Evolutionary conservation across 2,329 filamentous ascomycete genomes (phyloP).

Genomic region (Hypocreales sp.): DNA sequence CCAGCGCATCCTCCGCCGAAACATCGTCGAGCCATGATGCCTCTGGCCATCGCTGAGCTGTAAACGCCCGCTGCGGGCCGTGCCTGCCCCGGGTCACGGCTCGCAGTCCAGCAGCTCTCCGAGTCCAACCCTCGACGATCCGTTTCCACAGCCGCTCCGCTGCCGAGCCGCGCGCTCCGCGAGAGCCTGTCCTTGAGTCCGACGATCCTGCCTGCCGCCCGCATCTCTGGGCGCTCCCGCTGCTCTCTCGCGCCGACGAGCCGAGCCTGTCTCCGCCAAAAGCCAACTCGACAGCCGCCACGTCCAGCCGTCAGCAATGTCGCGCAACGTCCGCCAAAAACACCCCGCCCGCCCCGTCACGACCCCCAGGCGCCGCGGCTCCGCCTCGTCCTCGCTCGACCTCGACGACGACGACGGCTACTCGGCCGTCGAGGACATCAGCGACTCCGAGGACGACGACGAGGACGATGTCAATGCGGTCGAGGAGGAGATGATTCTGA

Average conservation of each 20-base stretch:
- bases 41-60: slow-evolving; percentile 76
- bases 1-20: slow-evolving; percentile 29
- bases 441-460: slow-evolving; percentile 62
- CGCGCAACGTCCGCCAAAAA: slow-evolving; percentile 37
- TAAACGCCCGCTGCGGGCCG: slow-evolving; percentile 74
- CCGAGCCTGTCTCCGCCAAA: no score
- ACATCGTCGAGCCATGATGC: slow-evolving; percentile 58
- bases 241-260: no score
- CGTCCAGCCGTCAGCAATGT: slow-evolving; percentile 28
- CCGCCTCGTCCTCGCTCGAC: slow-evolving; percentile 36
- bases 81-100: slow-evolving; percentile 31
- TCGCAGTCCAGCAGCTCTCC: slow-evolving; percentile 79
- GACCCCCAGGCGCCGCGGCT: slow-evolving; percentile 29
- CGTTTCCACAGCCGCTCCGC: slow-evolving; percentile 44
- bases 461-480: slow-evolving; percentile 62
- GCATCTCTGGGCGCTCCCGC: slow-evolving; percentile 9
- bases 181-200: slow-evolving; percentile 24
- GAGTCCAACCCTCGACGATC: slow-evolving; percentile 52
- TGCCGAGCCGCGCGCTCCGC: slow-evolving; percentile 19
- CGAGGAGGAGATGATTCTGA: slow-evolving; percentile 62
- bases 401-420: slow-evolving; percentile 60
- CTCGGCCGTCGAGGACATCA: slow-evolving; percentile 64
- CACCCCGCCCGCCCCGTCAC: slow-evolving; percentile 26
- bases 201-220: slow-evolving; percentile 15
- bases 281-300: no score